phyloP scores from a whole-genome alignment of 2,329 filamentous ascomycete species.

The Colletotrichum brevisporum region DNA sequence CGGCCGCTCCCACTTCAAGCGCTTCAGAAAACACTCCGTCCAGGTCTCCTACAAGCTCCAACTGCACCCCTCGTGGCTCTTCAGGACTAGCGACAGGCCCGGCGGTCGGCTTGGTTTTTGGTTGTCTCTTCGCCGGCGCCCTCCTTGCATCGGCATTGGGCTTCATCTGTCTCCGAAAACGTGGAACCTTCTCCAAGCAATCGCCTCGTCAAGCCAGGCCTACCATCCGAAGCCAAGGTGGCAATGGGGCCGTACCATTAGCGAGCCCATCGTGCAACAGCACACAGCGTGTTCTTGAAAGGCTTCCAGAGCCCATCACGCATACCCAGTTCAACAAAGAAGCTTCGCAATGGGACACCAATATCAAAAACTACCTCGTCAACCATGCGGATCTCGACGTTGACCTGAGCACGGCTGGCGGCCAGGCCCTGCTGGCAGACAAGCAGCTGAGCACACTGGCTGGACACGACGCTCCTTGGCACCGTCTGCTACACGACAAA shows the following conservation, averaged over 20 bases:
- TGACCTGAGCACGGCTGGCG: not conserved
- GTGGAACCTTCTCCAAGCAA: not conserved
- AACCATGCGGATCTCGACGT: not conserved
- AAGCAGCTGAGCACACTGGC: slow-evolving; percentile 2
- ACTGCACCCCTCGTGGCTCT: not conserved
- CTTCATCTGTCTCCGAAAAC: not conserved
- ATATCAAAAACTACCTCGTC: slow-evolving; percentile 2
- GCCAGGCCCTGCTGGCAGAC: not conserved
- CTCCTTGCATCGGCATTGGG: not conserved
- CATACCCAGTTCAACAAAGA: slow-evolving; percentile 1
- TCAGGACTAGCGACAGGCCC: not conserved
- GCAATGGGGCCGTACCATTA: not conserved
- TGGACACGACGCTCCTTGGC: slow-evolving; percentile 2
- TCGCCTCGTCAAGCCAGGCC: not conserved
- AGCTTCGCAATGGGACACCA: slow-evolving; percentile 6
- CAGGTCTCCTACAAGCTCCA: not conserved
- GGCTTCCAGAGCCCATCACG: not conserved
- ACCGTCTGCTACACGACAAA: slow-evolving; percentile 3
- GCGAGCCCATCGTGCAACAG: not conserved
- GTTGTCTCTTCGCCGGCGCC: slow-evolving; percentile 6
- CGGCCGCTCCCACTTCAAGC: not conserved
- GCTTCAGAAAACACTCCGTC: not conserved
- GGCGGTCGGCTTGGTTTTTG: slow-evolving; percentile 4
- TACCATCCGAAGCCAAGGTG: not conserved
- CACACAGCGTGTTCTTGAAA: not conserved